These are phyloP conservation scores for Populus hybrid DNA, from an alignment of 441 rosid genomes.

Conservation along the genomic window DNA sequence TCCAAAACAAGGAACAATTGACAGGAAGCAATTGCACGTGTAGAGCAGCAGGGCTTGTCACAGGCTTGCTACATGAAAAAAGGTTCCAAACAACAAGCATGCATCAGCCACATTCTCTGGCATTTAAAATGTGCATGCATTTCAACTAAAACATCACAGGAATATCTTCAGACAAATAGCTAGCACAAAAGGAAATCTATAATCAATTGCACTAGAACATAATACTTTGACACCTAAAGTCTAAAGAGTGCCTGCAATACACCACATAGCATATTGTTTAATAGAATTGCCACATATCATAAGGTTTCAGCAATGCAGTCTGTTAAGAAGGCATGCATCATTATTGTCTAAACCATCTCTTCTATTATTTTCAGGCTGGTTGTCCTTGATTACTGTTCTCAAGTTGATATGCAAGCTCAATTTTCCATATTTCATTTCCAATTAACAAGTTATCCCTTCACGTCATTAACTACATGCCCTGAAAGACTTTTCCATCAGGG, in stretches of 20 bases:
- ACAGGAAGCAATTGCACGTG: neutral
- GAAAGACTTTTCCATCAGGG: neutral
- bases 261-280: neutral
- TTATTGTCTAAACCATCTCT: neutral
- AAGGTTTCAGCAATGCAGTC: neutral
- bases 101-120: neutral
- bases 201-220: neutral
- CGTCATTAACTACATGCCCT: neutral
- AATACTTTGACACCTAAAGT: neutral
- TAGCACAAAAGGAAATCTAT: neutral
- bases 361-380: neutral
- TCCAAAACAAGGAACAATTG: neutral
- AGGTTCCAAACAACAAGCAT: neutral
- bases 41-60: neutral
- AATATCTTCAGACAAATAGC: neutral
- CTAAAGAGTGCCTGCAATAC: neutral
- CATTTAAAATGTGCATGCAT: neutral
- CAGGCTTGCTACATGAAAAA: neutral
- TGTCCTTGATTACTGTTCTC: neutral
- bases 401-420: neutral
- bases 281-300: neutral
- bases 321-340: neutral
- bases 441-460: neutral
- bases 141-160: neutral
- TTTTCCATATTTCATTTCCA: neutral